phyloP scores from a whole-genome alignment of 2,329 filamentous ascomycete genomes.

The Aspergillus sp. region DNA sequence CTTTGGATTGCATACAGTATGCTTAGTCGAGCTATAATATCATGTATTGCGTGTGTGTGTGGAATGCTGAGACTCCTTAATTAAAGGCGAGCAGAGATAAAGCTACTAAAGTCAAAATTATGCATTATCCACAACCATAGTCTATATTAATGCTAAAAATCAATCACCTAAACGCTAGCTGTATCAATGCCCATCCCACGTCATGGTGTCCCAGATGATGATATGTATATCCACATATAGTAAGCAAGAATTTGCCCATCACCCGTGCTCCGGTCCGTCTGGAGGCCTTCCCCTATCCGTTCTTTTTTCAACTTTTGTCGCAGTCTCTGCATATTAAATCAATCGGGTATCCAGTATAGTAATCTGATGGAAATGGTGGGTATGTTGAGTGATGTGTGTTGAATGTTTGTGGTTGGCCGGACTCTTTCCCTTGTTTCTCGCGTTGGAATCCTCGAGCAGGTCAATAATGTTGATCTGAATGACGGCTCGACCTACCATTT shows the following conservation, averaged over 20 bases:
- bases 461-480: not conserved
- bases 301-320: not conserved
- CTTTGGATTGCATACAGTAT: too few species aligned
- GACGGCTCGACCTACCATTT: constrained; percentile 2
- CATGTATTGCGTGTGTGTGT: too few species aligned
- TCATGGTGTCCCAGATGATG: not conserved
- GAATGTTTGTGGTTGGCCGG: not conserved
- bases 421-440: not conserved
- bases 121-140: constrained; percentile 8
- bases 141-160: constrained; percentile 9
- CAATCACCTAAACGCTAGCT: constrained; percentile 1
- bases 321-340: constrained; percentile 20
- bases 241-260: not conserved
- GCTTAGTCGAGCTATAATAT: too few species aligned
- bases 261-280: not conserved
- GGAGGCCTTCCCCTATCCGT: not conserved
- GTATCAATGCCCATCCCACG: constrained; percentile 1
- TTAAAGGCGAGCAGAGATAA: too few species aligned
- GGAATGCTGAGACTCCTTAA: too few species aligned
- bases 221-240: not conserved
- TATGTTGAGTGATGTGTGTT: not conserved
- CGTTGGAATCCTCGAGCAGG: not conserved
- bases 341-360: constrained; percentile 39
- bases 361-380: constrained; percentile 5
- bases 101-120: not conserved